Evolutionary conservation across 305 asterid species (phyloP).

Genomic region (Withania somnifera): DNA sequence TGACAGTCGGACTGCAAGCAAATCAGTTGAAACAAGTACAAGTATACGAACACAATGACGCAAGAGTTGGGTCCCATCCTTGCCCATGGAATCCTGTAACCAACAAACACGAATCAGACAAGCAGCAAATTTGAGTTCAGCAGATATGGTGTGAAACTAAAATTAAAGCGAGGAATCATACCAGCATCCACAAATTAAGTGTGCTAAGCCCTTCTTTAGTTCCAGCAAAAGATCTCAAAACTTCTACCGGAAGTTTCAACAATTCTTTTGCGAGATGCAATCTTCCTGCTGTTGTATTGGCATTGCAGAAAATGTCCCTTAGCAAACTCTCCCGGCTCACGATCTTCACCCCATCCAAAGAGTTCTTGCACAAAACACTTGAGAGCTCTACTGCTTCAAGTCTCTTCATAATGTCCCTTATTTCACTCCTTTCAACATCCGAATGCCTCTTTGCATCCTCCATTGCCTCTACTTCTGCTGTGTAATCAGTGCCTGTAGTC

Average conservation of each 20-base stretch:
- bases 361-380: slow-evolving; percentile 37
- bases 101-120: slow-evolving; percentile 13
- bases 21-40: slow-evolving; percentile 79
- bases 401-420: slow-evolving; percentile 69
- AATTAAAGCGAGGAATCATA: slow-evolving; percentile 14
- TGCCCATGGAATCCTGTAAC: slow-evolving; percentile 92
- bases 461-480: slow-evolving; percentile 82
- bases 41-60: slow-evolving; percentile 98
- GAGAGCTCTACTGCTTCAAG: slow-evolving; percentile 74
- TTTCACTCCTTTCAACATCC: slow-evolving; percentile 66
- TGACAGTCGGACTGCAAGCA: slow-evolving; percentile 88
- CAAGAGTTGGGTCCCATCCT: slow-evolving; percentile 98
- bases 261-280: slow-evolving; percentile 82
- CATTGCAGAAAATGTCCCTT: slow-evolving; percentile 70
- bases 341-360: slow-evolving; percentile 47
- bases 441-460: slow-evolving; percentile 75
- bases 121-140: not conserved
- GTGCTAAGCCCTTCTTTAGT: slow-evolving; percentile 75
- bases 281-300: slow-evolving; percentile 80
- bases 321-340: slow-evolving; percentile 55
- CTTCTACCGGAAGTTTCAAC: slow-evolving; percentile 74
- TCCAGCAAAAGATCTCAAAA: slow-evolving; percentile 88
- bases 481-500: slow-evolving; percentile 67
- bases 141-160: not conserved
- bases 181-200: slow-evolving; percentile 96